A percentile compares a stretch with the other conserved stretches of the same genome.
These are phyloP conservation scores for Solanum peruvianum DNA, from an alignment of 257 asterid species.

Conservation along the genomic window DNA sequence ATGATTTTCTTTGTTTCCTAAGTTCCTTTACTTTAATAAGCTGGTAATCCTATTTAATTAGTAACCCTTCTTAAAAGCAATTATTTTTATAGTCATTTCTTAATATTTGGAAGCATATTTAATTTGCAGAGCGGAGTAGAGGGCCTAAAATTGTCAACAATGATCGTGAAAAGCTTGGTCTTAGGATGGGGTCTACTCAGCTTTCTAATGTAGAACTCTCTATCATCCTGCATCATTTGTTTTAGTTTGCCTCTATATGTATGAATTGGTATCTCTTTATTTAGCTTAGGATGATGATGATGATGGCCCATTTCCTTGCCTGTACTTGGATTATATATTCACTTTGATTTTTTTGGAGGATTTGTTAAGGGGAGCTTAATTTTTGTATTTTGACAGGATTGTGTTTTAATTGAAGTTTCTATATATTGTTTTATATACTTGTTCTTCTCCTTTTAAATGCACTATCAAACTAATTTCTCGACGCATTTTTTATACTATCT, in stretches of 20 bases:
- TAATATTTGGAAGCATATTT: neutral
- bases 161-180: neutral
- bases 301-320: neutral
- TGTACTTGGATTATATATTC: neutral
- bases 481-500: neutral
- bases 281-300: neutral
- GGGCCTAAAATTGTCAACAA: neutral
- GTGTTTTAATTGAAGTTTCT: neutral
- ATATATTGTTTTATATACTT: neutral
- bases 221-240: neutral
- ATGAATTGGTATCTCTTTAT: neutral
- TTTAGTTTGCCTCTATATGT: neutral
- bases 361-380: neutral
- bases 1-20: neutral
- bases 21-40: neutral
- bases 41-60: neutral
- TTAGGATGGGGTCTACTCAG: neutral
- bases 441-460: neutral
- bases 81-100: neutral
- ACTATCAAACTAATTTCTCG: neutral
- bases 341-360: neutral
- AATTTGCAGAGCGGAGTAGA: constrained; percentile 1
- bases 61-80: neutral
- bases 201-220: neutral
- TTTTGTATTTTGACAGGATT: neutral